These are phyloP conservation scores for Orbilia oligospora DNA, from an alignment of 2,329 filamentous ascomycete species.

Conservation along the genomic window DNA sequence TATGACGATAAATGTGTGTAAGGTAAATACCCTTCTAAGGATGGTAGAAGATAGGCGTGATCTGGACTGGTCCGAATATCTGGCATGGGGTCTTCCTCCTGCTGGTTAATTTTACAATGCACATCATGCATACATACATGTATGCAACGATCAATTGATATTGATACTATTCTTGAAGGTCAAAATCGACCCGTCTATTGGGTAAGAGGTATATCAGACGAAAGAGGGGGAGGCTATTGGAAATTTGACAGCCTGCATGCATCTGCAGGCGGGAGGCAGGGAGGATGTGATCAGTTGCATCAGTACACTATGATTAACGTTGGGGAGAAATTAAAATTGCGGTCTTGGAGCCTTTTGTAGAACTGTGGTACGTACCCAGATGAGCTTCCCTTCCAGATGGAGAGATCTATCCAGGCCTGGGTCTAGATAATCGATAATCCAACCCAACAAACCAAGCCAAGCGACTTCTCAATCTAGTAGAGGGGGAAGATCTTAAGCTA, in stretches of 20 bases:
- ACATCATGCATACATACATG: not conserved
- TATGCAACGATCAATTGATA: not conserved
- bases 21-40: no score
- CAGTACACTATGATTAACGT: no score
- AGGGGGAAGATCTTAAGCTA: not conserved
- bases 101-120: not conserved
- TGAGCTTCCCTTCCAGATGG: not conserved
- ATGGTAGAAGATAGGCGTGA: slow-evolving; percentile 30
- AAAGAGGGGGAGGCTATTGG: not conserved
- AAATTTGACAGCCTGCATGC: slow-evolving; percentile 27
- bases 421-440: not conserved
- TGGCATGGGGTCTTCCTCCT: slow-evolving; percentile 5
- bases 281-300: not conserved
- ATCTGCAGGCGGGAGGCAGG: slow-evolving; percentile 4
- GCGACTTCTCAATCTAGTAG: not conserved
- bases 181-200: no score
- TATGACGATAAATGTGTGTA: slow-evolving; percentile 6
- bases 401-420: not conserved
- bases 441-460: not conserved
- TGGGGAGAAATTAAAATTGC: slow-evolving; percentile 36
- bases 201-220: not conserved
- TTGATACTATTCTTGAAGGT: slow-evolving; percentile 5
- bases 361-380: slow-evolving; percentile 27
- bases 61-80: slow-evolving; percentile 28
- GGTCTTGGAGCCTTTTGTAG: slow-evolving; percentile 18